Evolutionary conservation across 2,329 filamentous ascomycete genomes (phyloP).

Genomic region (Capronia coronata): DNA sequence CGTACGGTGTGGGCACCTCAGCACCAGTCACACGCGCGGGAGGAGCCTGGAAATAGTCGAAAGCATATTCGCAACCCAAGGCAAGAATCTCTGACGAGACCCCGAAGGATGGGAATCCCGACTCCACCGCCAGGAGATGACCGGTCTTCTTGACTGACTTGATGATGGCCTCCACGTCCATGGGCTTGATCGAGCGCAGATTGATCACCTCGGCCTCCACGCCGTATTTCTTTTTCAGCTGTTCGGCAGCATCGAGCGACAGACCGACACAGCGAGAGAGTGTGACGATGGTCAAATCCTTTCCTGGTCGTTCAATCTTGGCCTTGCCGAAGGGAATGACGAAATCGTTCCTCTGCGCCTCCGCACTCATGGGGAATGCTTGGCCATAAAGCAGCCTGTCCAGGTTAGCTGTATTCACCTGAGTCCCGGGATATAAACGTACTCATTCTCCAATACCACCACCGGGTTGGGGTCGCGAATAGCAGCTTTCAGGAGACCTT

Average conservation of each 20-base stretch:
- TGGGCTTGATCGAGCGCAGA: constrained; percentile 91
- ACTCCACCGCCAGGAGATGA: constrained; percentile 84
- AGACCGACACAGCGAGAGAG: constrained; percentile 94
- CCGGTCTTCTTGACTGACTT: constrained; percentile 99
- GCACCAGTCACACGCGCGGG: constrained; percentile 92
- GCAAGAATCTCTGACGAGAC: constrained; percentile 90
- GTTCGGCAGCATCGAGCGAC: constrained; percentile 77
- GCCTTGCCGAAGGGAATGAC: constrained; percentile 97
- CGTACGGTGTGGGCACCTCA: constrained; percentile 95
- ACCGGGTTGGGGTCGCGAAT: constrained; percentile 98
- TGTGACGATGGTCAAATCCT: constrained; percentile 91
- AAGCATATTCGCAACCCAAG: constrained; percentile 92
- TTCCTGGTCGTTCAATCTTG: constrained; percentile 94
- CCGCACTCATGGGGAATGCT: constrained; percentile 93
- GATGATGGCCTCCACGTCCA: constrained; percentile 91
- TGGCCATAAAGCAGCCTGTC: constrained; percentile 76
- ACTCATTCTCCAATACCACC: constrained; percentile 80
- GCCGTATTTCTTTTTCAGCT: constrained; percentile 92
- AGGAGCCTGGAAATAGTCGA: constrained; percentile 93
- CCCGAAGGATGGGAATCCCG: constrained; percentile 91
- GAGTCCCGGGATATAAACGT: constrained; percentile 25
- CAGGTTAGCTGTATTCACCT: constrained; percentile 27
- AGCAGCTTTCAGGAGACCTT: constrained; percentile 94
- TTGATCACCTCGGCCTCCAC: constrained; percentile 96
- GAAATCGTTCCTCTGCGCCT: constrained; percentile 91